phyloP scores from a whole-genome alignment of 495 filamentous ascomycete species.

The Pseudoneurospora amorphoporcata region DNA sequence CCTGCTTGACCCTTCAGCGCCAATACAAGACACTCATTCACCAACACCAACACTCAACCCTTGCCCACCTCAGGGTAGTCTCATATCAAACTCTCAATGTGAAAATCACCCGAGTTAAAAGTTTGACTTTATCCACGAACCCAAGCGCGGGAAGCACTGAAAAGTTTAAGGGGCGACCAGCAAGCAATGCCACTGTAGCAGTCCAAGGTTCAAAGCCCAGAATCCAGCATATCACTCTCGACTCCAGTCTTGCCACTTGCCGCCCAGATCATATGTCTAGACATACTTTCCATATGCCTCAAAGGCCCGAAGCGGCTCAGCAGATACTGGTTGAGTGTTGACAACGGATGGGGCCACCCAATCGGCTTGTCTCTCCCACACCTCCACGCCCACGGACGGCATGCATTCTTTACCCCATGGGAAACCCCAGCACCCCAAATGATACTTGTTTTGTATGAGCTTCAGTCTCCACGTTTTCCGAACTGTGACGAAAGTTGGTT shows the following conservation, averaged over 20 bases:
- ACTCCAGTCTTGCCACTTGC: slow-evolving; percentile 4
- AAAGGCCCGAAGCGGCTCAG: slow-evolving; percentile 15
- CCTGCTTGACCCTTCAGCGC: background rate
- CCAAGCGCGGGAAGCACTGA: background rate
- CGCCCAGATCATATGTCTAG: background rate
- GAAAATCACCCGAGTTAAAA: background rate
- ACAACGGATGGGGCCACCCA: background rate
- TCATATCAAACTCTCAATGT: background rate
- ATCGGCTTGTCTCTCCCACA: background rate
- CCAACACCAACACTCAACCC: background rate
- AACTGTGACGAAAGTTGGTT: background rate
- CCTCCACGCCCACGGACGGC: background rate
- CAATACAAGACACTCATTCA: background rate
- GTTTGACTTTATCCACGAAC: background rate
- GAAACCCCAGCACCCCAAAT: background rate
- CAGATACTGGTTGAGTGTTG: background rate
- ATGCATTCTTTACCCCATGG: background rate
- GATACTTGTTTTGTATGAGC: background rate
- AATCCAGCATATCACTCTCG: background rate
- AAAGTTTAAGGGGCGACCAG: background rate
- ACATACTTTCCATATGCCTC: slow-evolving; percentile 5
- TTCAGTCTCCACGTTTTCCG: background rate
- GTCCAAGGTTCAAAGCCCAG: background rate
- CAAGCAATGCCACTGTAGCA: background rate
- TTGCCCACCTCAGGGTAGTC: background rate